These are phyloP conservation scores for Nicotiana knightiana DNA, from an alignment of 257 asterid species.

Conservation along the genomic window DNA sequence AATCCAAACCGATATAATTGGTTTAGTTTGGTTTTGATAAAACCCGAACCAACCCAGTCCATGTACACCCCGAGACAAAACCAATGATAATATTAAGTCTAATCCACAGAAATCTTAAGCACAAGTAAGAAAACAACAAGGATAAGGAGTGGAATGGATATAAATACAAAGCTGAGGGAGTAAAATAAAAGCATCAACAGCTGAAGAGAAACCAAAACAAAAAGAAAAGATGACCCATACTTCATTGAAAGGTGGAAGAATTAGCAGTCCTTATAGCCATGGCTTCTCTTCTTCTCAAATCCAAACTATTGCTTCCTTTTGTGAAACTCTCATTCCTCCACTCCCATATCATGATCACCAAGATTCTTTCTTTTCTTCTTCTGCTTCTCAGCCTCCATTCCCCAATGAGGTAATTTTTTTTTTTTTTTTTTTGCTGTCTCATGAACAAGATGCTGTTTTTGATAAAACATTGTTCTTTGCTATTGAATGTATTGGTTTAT, in stretches of 20 bases:
- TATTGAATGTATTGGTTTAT: not conserved
- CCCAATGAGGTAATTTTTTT: slow-evolving; percentile 46
- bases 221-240: slow-evolving; percentile 30
- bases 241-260: slow-evolving; percentile 39
- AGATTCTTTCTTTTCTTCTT: slow-evolving; percentile 27
- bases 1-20: too few species aligned
- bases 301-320: slow-evolving; percentile 55
- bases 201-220: not conserved
- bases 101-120: not conserved
- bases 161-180: not conserved
- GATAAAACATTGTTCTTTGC: not conserved
- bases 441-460: not conserved
- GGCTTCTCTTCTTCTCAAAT: slow-evolving; percentile 71
- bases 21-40: too few species aligned
- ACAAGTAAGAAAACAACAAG: not conserved
- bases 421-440: not conserved
- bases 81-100: not conserved
- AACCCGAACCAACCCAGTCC: too few species aligned
- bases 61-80: not conserved
- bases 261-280: slow-evolving; percentile 45
- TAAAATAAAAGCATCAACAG: too few species aligned
- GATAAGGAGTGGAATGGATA: not conserved
- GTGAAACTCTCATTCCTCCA: slow-evolving; percentile 72
- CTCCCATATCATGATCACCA: not conserved
- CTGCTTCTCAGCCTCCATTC: slow-evolving; percentile 38